A percentile compares a stretch with the other conserved stretches of the same genome.
Evolutionary conservation across 139 green algal genomes (phyloP).

Genomic region (Tetratostichococcus sp.): DNA sequence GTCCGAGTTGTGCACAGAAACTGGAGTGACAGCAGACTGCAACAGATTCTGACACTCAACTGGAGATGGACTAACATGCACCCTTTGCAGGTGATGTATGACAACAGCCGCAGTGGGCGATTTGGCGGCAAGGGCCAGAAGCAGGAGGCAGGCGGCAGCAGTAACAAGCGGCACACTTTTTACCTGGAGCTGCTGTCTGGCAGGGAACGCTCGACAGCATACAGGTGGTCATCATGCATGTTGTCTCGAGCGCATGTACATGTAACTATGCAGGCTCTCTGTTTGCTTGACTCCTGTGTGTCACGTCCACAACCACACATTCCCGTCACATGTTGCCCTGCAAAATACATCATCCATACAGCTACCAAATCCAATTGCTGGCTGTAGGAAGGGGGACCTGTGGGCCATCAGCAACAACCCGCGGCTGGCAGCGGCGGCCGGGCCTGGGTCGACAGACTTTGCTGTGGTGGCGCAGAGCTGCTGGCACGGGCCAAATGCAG

Average conservation of each 20-base stretch:
- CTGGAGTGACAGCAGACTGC: no score
- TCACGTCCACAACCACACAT: constrained; percentile 13
- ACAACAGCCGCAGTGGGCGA: background rate
- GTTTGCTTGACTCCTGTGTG: background rate
- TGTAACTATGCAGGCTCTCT: background rate
- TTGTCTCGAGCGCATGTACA: constrained; percentile 1
- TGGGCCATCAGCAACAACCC: constrained; percentile 62
- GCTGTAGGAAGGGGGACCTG: constrained; percentile 55
- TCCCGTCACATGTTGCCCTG: constrained; percentile 20
- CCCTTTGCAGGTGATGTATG: background rate
- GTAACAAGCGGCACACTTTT: background rate
- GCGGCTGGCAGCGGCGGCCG: background rate
- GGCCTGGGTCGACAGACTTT: constrained; percentile 21
- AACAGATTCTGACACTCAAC: no score
- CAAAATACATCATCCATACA: background rate
- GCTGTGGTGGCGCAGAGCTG: constrained; percentile 24
- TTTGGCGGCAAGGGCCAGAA: background rate
- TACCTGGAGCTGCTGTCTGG: constrained; percentile 1
- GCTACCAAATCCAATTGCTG: background rate
- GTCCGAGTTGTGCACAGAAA: no score
- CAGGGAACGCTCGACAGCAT: constrained; percentile 1
- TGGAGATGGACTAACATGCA: no score
- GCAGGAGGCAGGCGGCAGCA: no score
- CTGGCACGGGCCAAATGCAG: constrained; percentile 78
- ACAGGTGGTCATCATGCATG: constrained; percentile 7